Percentiles rank a stretch among this genome's conserved stretches.
Evolutionary conservation across 768 basidiomycete species (phyloP).

Genomic region (Naganishia vishniacii): DNA sequence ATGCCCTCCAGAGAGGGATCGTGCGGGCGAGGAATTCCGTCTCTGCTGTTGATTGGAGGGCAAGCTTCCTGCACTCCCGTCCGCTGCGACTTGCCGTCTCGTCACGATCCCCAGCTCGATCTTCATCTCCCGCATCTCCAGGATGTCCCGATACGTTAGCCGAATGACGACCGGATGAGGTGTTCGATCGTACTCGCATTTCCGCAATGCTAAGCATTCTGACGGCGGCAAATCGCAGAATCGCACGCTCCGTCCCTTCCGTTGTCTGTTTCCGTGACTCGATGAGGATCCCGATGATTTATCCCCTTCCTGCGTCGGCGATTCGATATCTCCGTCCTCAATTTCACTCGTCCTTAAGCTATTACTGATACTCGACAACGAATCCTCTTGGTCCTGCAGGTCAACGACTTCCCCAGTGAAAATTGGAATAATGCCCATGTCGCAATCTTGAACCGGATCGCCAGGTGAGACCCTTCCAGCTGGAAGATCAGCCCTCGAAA

Average conservation of each 20-base stretch:
- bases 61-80: background rate
- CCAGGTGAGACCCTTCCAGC: background rate
- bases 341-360: conserved; percentile 11
- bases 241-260: background rate
- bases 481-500: background rate
- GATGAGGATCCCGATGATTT: background rate
- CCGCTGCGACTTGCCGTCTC: conserved; percentile 19
- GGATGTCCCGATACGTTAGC: conserved; percentile 28
- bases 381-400: conserved; percentile 18
- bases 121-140: conserved; percentile 32
- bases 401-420: background rate
- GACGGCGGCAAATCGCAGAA: conserved; percentile 1
- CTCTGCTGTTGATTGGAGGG: background rate
- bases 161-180: conserved; percentile 31
- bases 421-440: background rate
- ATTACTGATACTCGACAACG: conserved; percentile 17
- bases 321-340: conserved; percentile 4
- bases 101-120: conserved; percentile 29
- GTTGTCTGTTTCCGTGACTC: background rate
- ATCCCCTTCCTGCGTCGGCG: background rate
- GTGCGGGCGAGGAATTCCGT: background rate
- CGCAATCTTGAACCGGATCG: background rate
- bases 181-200: conserved; percentile 28
- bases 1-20: background rate
- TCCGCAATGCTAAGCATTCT: conserved; percentile 1